Evolutionary conservation across 1,139 yeast genomes (phyloP).

Genomic region (Yamadazyma blattariae): DNA sequence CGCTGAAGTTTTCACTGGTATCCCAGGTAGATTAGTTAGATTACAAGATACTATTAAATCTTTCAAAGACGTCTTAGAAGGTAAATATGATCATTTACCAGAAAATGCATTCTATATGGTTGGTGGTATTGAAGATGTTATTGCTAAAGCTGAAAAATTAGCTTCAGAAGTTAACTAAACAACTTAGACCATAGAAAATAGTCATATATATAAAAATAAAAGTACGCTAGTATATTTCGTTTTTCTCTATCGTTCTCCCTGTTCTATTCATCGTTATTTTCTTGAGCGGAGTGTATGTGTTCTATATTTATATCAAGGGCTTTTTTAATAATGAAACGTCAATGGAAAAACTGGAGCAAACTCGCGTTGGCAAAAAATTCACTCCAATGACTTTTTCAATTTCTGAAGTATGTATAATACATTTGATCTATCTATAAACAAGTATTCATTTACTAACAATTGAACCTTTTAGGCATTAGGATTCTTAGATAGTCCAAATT

Average conservation of each 20-base stretch:
- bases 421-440: background rate
- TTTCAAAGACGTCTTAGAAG: slow-evolving; percentile 95
- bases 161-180: slow-evolving; percentile 88
- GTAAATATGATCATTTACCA: slow-evolving; percentile 98
- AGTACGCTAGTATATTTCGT: slow-evolving; percentile 1
- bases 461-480: slow-evolving; percentile 23
- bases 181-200: slow-evolving; percentile 29
- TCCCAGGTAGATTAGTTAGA: slow-evolving; percentile 96
- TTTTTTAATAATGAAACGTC: no score
- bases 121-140: slow-evolving; percentile 98
- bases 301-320: no score
- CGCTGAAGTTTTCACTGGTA: slow-evolving; percentile 99
- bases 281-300: no score
- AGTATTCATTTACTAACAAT: slow-evolving; percentile 13
- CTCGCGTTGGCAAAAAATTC: slow-evolving; percentile 3
- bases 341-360: no score
- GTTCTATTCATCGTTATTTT: no score
- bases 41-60: slow-evolving; percentile 91
- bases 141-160: slow-evolving; percentile 98
- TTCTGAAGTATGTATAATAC: slow-evolving; percentile 11
- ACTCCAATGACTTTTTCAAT: slow-evolving; percentile 12
- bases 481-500: slow-evolving; percentile 44
- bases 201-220: slow-evolving; percentile 5
- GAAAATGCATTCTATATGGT: slow-evolving; percentile 99
- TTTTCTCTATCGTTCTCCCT: background rate